Evolutionary conservation across 1,284 basidiomycete species (phyloP).

Genomic region (Cystobasidiaceae sp.): DNA sequence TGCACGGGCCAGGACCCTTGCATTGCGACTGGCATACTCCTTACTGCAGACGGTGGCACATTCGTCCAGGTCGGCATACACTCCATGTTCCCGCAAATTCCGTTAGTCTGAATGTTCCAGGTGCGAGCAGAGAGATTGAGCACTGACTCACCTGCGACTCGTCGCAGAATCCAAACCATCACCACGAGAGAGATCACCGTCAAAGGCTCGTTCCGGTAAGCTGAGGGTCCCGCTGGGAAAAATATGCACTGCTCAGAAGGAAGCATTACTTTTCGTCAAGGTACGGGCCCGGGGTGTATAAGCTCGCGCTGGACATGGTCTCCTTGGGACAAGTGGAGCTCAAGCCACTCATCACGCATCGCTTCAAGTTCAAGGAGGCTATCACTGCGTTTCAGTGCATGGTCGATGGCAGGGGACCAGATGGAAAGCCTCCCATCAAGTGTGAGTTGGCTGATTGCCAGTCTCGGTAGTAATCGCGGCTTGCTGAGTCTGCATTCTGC

Average conservation of each 20-base stretch:
- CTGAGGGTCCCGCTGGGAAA: too few relatives aligned
- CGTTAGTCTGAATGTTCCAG: constrained; percentile 30
- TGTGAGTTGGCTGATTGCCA: not conserved
- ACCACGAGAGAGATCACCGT: constrained; percentile 71
- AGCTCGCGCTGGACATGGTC: constrained; percentile 55
- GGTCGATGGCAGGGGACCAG: constrained; percentile 62
- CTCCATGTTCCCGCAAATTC: constrained; percentile 45
- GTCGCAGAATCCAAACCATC: constrained; percentile 51
- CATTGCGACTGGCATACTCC: constrained; percentile 54
- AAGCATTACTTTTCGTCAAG: too few relatives aligned
- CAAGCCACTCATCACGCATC: constrained; percentile 52
- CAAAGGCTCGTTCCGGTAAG: constrained; percentile 81
- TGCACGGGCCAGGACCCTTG: constrained; percentile 58
- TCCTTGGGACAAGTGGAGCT: constrained; percentile 54
- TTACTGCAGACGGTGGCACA: constrained; percentile 67
- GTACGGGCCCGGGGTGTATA: constrained; percentile 50
- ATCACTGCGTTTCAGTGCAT: constrained; percentile 54
- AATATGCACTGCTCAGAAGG: not conserved
- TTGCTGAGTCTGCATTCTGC: not conserved
- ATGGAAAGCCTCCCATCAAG: constrained; percentile 54
- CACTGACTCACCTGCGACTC: constrained; percentile 29
- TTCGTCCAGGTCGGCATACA: constrained; percentile 59
- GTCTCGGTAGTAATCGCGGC: not conserved
- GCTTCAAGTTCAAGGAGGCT: constrained; percentile 52
- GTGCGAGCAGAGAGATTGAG: constrained; percentile 37